phyloP scores from a whole-genome alignment of 179 eudicot species.

The Silene vulgaris region DNA sequence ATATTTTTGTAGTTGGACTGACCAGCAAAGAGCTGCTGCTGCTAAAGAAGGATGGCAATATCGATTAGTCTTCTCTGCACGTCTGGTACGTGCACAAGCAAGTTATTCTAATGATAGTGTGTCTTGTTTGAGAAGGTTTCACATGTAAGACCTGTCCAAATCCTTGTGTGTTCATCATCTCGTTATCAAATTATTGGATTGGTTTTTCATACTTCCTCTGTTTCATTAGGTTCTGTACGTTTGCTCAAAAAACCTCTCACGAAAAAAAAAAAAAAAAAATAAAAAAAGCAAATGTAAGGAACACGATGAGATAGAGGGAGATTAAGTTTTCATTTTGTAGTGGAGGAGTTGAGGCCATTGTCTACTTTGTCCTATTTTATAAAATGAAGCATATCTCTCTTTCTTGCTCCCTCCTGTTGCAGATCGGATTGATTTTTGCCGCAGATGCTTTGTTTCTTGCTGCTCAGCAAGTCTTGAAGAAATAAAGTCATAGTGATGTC shows the following conservation, averaged over 20 bases:
- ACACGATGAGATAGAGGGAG: too few species aligned
- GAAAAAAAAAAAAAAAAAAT: too few species aligned
- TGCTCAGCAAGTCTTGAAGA: constrained; percentile 77
- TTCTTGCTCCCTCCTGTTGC: constrained; percentile 18
- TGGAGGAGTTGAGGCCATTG: background rate
- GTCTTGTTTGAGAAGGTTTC: too few species aligned
- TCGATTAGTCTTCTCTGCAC: constrained; percentile 76
- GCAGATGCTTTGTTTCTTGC: constrained; percentile 76
- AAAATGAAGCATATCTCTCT: background rate
- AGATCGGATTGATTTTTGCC: constrained; percentile 70
- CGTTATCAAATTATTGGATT: too few species aligned
- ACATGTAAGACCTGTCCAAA: too few species aligned
- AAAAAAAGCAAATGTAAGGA: too few species aligned
- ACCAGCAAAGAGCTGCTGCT: constrained; percentile 86
- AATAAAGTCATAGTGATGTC: constrained; percentile 49
- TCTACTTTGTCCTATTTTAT: background rate
- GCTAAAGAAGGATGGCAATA: constrained; percentile 90
- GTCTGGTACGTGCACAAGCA: constrained; percentile 48
- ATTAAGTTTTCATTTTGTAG: too few species aligned
- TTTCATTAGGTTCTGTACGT: too few species aligned
- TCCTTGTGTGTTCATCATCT: too few species aligned
- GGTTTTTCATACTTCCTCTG: too few species aligned
- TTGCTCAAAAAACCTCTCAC: too few species aligned
- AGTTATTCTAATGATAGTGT: constrained; percentile 1
- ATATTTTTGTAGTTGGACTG: constrained; percentile 65